These are phyloP conservation scores for Dittrichia graveolens DNA, from an alignment of 129 eudicot genomes.

Conservation along the genomic window DNA sequence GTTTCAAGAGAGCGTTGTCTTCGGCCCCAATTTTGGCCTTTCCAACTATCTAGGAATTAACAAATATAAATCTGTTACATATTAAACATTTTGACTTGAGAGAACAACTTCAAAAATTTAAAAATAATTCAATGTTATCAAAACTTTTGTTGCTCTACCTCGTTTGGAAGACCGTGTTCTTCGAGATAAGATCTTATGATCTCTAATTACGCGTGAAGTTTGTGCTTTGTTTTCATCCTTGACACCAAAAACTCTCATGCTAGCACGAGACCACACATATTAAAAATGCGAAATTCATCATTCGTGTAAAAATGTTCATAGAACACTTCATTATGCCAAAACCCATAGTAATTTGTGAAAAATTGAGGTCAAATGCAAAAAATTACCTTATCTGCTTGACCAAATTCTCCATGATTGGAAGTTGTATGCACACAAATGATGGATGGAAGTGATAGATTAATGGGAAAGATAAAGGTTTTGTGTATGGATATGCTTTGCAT, in stretches of 20 bases:
- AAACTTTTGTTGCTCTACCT: slow-evolving; percentile 33
- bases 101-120: too few species aligned
- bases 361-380: background rate
- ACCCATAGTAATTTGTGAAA: too few species aligned
- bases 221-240: slow-evolving; percentile 52
- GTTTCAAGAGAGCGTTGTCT: slow-evolving; percentile 55
- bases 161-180: slow-evolving; percentile 55
- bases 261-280: slow-evolving; percentile 11
- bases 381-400: slow-evolving; percentile 71
- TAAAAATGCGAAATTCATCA: background rate
- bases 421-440: slow-evolving; percentile 16
- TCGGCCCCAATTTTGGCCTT: slow-evolving; percentile 47
- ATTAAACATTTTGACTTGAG: too few species aligned
- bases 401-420: slow-evolving; percentile 52
- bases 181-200: slow-evolving; percentile 49
- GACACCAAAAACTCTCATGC: slow-evolving; percentile 40
- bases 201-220: slow-evolving; percentile 34
- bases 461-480: slow-evolving; percentile 18
- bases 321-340: background rate
- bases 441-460: background rate
- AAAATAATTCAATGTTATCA: too few species aligned
- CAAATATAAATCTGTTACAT: background rate
- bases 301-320: background rate
- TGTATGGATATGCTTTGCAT: slow-evolving; percentile 23
- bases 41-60: slow-evolving; percentile 45